These are phyloP conservation scores for Furcasterigmium furcatum DNA, from an alignment of 2,329 filamentous ascomycete genomes.

Conservation along the genomic window DNA sequence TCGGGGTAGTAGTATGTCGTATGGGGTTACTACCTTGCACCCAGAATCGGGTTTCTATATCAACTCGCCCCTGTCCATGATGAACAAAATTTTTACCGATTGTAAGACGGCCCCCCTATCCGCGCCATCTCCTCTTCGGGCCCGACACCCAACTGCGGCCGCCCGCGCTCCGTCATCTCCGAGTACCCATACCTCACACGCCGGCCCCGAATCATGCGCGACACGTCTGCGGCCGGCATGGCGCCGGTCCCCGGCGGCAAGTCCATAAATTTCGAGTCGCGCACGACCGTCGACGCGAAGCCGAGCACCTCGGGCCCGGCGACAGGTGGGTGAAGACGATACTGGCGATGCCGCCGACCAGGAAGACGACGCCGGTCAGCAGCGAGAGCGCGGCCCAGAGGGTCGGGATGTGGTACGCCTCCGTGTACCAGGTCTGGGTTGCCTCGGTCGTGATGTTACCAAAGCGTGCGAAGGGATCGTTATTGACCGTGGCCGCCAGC, in stretches of 20 bases:
- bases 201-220: background rate
- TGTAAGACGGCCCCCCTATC: too few relatives aligned
- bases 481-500: background rate
- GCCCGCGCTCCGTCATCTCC: background rate
- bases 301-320: slow-evolving; percentile 2
- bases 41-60: too few relatives aligned
- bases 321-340: background rate
- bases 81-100: too few relatives aligned
- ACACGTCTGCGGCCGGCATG: background rate
- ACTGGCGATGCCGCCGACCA: background rate
- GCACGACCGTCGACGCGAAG: slow-evolving; percentile 1
- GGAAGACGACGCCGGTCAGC: background rate
- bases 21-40: too few relatives aligned
- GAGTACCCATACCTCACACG: slow-evolving; percentile 1
- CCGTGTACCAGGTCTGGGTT: background rate
- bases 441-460: too few relatives aligned
- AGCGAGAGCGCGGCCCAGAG: background rate
- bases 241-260: background rate
- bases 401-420: background rate
- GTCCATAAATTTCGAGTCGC: slow-evolving; percentile 2
- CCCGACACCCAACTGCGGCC: background rate
- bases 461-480: too few relatives aligned
- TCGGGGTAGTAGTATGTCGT: too few relatives aligned
- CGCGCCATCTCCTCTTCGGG: background rate
- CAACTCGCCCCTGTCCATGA: too few relatives aligned